These are phyloP conservation scores for Entomortierella beljakovae DNA, from an alignment of 192 early-diverging fungal species.

Conservation along the genomic window DNA sequence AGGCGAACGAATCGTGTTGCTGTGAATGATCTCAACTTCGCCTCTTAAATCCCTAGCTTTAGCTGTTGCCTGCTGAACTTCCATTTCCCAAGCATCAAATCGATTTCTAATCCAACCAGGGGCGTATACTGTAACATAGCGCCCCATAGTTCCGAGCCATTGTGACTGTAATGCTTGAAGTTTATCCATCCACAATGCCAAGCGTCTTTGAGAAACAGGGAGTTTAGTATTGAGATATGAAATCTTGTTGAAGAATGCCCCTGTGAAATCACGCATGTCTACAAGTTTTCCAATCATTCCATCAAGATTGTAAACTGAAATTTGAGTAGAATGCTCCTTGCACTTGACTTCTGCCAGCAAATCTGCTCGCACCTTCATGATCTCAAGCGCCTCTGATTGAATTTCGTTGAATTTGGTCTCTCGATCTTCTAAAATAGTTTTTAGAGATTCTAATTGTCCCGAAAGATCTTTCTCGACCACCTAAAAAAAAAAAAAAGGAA, in stretches of 20 bases:
- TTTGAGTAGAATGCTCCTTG: constrained; percentile 42
- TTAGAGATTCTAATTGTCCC: constrained; percentile 21
- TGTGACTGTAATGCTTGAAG: constrained; percentile 43
- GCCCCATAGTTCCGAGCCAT: constrained; percentile 44
- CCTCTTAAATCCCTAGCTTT: constrained; percentile 36
- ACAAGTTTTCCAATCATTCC: constrained; percentile 46
- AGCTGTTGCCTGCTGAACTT: constrained; percentile 27
- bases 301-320: constrained; percentile 46
- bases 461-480: constrained; percentile 37
- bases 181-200: constrained; percentile 48
- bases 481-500: not conserved
- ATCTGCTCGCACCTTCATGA: constrained; percentile 22
- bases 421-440: constrained; percentile 17
- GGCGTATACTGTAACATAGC: constrained; percentile 39
- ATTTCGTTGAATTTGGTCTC: constrained; percentile 35
- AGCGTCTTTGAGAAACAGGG: constrained; percentile 34
- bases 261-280: constrained; percentile 50
- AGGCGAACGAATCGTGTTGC: not conserved
- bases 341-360: constrained; percentile 33
- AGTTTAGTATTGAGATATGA: constrained; percentile 52
- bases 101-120: constrained; percentile 26
- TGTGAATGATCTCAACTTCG: constrained; percentile 22
- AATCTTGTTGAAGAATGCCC: constrained; percentile 51
- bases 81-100: constrained; percentile 37
- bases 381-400: constrained; percentile 22